Conservation (phyloP, 345 rosid genomes). For the Eucalyptus cladocalyx region DNA sequence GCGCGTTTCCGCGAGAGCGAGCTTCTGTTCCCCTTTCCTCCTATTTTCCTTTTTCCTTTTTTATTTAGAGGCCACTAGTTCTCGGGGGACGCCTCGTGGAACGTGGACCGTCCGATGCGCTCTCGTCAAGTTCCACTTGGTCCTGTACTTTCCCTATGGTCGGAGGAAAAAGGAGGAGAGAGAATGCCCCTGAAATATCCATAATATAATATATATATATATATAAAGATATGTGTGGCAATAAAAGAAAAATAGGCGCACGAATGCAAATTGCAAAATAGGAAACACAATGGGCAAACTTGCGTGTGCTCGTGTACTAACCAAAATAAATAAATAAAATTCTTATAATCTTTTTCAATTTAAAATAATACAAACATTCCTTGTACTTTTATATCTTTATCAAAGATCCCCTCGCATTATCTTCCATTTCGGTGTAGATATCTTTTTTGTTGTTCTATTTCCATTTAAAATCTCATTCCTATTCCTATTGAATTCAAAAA, state of each 20-base stretch:
- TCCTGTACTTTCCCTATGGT: not conserved
- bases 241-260: not conserved
- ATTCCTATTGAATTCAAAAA: not conserved
- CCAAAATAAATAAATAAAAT: not conserved
- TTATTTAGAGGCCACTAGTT: not conserved
- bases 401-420: not conserved
- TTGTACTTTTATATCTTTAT: not conserved
- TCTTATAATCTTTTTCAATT: not conserved
- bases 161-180: not conserved
- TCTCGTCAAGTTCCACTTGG: not conserved
- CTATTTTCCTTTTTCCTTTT: not conserved
- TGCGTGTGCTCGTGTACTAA: not conserved
- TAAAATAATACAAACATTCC: not conserved
- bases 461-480: not conserved
- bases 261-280: not conserved
- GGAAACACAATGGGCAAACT: not conserved
- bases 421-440: not conserved
- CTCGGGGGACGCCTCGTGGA: not conserved
- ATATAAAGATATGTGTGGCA: too few species aligned
- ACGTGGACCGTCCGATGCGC: not conserved
- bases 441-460: not conserved
- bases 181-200: not conserved
- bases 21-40: not conserved
- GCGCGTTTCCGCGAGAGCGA: conserved; percentile 45
- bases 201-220: too few species aligned